phyloP scores from a whole-genome alignment of 1,284 basidiomycete genomes.

The Mycena sp. region DNA sequence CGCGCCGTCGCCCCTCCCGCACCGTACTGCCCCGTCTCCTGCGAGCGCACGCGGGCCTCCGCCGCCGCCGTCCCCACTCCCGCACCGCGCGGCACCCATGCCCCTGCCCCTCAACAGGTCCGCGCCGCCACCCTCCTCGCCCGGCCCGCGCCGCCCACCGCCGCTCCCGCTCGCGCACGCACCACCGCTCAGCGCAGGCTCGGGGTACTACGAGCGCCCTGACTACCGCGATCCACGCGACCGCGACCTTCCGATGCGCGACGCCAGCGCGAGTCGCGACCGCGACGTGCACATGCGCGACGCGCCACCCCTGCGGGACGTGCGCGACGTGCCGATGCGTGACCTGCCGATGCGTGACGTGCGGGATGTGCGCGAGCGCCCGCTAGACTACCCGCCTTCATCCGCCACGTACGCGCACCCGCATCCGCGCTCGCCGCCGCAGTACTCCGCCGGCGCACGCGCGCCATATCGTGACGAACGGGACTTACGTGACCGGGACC shows the following conservation, averaged over 20 bases:
- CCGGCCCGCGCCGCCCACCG: constrained; percentile 19
- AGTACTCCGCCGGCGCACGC: too few relatives aligned
- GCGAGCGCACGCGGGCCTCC: too few relatives aligned
- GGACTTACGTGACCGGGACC: too few relatives aligned
- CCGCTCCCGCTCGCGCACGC: constrained; percentile 11
- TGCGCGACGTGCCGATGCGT: constrained; percentile 9
- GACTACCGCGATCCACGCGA: not conserved
- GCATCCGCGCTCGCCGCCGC: too few relatives aligned
- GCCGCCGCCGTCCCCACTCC: too few relatives aligned
- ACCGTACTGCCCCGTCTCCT: constrained; percentile 5
- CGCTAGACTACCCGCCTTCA: too few relatives aligned
- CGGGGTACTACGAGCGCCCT: constrained; percentile 21
- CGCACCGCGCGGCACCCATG: not conserved
- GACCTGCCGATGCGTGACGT: too few relatives aligned
- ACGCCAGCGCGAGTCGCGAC: constrained; percentile 1
- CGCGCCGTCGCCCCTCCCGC: constrained; percentile 11
- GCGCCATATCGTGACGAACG: too few relatives aligned
- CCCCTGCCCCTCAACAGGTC: not conserved
- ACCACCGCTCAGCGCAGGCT: not conserved
- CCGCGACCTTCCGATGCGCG: not conserved
- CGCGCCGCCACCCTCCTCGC: constrained; percentile 8
- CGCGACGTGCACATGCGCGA: constrained; percentile 24
- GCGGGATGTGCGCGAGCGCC: not conserved
- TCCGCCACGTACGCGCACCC: too few relatives aligned
- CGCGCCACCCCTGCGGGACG: constrained; percentile 8